A percentile compares a stretch with the other conserved stretches of the same genome.
These are phyloP conservation scores for Pseudocercospora macadamiae DNA, from an alignment of 2,329 filamentous ascomycete genomes.

Conservation along the genomic window DNA sequence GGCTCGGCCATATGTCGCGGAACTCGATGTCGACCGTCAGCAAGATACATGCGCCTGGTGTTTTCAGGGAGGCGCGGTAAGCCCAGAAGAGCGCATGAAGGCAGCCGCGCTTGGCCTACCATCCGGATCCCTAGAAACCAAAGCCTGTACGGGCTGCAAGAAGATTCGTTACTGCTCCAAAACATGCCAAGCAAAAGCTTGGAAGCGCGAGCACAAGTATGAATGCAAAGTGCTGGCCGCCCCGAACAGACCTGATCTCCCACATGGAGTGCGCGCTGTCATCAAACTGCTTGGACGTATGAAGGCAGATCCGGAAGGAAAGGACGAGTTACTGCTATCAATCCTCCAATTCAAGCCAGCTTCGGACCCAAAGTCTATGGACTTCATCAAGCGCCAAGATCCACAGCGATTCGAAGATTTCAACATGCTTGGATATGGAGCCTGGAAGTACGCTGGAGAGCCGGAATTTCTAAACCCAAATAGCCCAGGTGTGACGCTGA, in stretches of 20 bases:
- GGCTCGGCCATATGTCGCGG: slow-evolving; percentile 56
- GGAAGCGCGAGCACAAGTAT: slow-evolving; percentile 61
- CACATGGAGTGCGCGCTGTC: slow-evolving; percentile 59
- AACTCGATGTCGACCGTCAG: slow-evolving; percentile 57
- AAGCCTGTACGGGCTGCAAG: slow-evolving; percentile 61
- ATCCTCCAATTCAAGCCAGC: slow-evolving; percentile 31
- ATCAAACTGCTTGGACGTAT: slow-evolving; percentile 53
- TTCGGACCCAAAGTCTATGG: slow-evolving; percentile 46
- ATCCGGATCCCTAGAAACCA: slow-evolving; percentile 41
- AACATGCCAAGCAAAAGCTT: slow-evolving; percentile 62
- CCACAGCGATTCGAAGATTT: slow-evolving; percentile 53
- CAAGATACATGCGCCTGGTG: slow-evolving; percentile 62
- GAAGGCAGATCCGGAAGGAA: slow-evolving; percentile 29
- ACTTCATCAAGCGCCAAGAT: slow-evolving; percentile 49
- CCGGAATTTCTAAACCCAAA: slow-evolving; percentile 19
- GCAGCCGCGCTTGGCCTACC: slow-evolving; percentile 40
- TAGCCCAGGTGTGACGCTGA: neutral
- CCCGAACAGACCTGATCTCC: slow-evolving; percentile 45
- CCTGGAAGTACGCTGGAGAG: slow-evolving; percentile 54
- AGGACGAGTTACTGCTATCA: slow-evolving; percentile 29
- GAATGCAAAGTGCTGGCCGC: slow-evolving; percentile 61
- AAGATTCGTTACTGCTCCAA: slow-evolving; percentile 63
- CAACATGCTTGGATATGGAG: slow-evolving; percentile 57
- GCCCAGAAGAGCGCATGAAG: slow-evolving; percentile 30
- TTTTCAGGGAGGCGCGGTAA: slow-evolving; percentile 40